Evolutionary conservation across 139 green algal genomes (phyloP).

Genomic region (Chlamydomonas applanata): DNA sequence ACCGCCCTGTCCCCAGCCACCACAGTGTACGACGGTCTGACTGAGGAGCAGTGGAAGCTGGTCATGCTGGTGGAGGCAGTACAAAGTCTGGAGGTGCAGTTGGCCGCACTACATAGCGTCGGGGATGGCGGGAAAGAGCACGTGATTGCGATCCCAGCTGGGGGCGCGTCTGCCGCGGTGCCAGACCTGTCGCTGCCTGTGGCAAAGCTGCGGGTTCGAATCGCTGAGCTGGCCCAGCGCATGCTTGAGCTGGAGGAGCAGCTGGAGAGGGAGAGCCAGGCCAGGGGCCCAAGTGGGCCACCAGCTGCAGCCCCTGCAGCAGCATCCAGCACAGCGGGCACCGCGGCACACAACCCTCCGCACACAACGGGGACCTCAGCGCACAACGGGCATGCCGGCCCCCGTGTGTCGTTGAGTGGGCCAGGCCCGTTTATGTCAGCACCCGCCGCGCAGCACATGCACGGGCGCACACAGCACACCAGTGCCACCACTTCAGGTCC

Average conservation of each 20-base stretch:
- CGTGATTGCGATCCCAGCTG: not conserved
- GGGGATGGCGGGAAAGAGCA: not conserved
- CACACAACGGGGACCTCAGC: too few relatives aligned
- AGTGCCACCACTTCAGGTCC: too few relatives aligned
- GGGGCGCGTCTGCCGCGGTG: not conserved
- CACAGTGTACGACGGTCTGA: not conserved
- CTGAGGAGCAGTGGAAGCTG: slow-evolving; percentile 34
- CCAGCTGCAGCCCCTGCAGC: too few relatives aligned
- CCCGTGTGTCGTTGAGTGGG: too few relatives aligned
- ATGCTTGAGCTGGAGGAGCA: slow-evolving; percentile 16
- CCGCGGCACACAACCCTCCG: too few relatives aligned
- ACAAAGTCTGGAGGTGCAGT: not conserved
- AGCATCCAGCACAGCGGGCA: too few relatives aligned
- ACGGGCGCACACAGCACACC: too few relatives aligned
- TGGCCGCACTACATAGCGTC: not conserved
- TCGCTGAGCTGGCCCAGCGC: not conserved
- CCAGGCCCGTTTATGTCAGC: too few relatives aligned
- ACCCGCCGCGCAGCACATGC: too few relatives aligned
- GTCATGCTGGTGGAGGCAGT: slow-evolving; percentile 27
- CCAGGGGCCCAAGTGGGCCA: not conserved
- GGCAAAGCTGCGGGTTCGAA: not conserved
- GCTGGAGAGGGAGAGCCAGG: not conserved
- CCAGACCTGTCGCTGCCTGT: not conserved
- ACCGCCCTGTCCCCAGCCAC: too few relatives aligned
- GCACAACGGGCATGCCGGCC: too few relatives aligned